Base-by-base conservation (phyloP, 2,329 filamentous ascomycete genomes). In the Diaporthe humulicola region DNA sequence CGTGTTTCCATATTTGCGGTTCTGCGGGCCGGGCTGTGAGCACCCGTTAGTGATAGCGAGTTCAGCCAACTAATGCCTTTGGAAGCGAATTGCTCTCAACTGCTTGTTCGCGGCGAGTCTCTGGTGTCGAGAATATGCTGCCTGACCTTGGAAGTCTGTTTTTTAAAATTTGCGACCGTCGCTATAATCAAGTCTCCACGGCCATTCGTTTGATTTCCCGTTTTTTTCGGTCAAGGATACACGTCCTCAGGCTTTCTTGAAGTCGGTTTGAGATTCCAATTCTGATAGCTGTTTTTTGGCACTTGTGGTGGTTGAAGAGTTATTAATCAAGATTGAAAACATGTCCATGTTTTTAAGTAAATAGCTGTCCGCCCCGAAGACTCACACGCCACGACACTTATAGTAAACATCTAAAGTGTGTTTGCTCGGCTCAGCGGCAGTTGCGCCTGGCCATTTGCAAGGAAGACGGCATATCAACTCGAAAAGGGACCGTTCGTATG, bases 41-140 rank as follows among this genome's bases (percentile, higher is more conserved):
- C 3, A 14, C 2, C 2, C 19, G 3, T 64, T 8, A 4, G 4
- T 22, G 2, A 15, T 9, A 10, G 4, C 15, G 15, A 10, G 1
- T 19, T 22, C 25, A 45, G 38, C 6, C 4, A 19, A 12, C 25
- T 45, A 15, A 22, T 22, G 25, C 1, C 10, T 28, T 25, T n/a
- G 33, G 1, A 40, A 15, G 22, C n/a, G 17, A 40, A 12, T 8
- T 25, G 10, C 25, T n/a, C 5, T 25, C n/a, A n/a, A n/a, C n/a
- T n/a, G n/a, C n/a, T 36, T 4, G n/a, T 30, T 36, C 8, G 14
- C 36, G 9, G 19, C 54, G 30, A n/a, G 19, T n/a, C 8, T 57
- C 28, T 33, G n/a, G n/a, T 57, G 6, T 57, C 30, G 19, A 19
- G 30, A 8, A 61, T 25, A n/a, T 15, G 25, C n/a, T 17, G 0